phyloP scores from a whole-genome alignment of 2,329 filamentous ascomycete genomes.

The Curvularia sp. region DNA sequence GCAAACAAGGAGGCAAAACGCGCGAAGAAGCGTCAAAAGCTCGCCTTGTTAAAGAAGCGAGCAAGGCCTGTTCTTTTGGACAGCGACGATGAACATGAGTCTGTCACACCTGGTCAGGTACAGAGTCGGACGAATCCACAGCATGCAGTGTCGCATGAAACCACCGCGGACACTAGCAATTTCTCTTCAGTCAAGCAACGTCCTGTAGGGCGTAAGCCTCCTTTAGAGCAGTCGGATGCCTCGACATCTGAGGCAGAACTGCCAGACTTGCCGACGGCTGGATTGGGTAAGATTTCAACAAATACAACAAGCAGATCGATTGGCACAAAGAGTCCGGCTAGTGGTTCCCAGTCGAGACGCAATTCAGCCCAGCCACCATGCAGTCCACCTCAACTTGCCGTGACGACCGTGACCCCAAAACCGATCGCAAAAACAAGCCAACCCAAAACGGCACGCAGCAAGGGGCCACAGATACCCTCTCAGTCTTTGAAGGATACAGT shows the following conservation, averaged over 20 bases:
- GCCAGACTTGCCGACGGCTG: slow-evolving; percentile 16
- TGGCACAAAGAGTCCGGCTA: background rate
- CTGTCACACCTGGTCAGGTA: slow-evolving; percentile 8
- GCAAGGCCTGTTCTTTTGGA: slow-evolving; percentile 11
- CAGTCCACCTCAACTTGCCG: background rate
- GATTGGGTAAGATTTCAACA: slow-evolving; percentile 6
- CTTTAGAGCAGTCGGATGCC: slow-evolving; percentile 25
- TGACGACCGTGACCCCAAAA: background rate
- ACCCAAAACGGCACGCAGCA: background rate
- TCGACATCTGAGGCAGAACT: slow-evolving; percentile 23
- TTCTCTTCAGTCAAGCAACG: slow-evolving; percentile 3
- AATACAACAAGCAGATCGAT: slow-evolving; percentile 1
- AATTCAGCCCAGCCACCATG: slow-evolving; percentile 1
- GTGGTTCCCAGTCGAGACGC: background rate
- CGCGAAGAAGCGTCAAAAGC: slow-evolving; percentile 26
- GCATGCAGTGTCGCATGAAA: background rate
- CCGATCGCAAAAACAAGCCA: background rate
- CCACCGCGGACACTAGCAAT: background rate
- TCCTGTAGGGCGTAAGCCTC: slow-evolving; percentile 17
- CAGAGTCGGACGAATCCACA: slow-evolving; percentile 5
- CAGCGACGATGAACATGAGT: slow-evolving; percentile 29
- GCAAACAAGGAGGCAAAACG: slow-evolving; percentile 23
- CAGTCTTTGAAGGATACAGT: background rate
- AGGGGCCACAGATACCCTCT: background rate
- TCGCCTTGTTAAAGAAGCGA: slow-evolving; percentile 4